These are phyloP conservation scores for Echinochloa phyllopogon DNA, from an alignment of 176 grass and related monocot genomes.

Conservation along the genomic window DNA sequence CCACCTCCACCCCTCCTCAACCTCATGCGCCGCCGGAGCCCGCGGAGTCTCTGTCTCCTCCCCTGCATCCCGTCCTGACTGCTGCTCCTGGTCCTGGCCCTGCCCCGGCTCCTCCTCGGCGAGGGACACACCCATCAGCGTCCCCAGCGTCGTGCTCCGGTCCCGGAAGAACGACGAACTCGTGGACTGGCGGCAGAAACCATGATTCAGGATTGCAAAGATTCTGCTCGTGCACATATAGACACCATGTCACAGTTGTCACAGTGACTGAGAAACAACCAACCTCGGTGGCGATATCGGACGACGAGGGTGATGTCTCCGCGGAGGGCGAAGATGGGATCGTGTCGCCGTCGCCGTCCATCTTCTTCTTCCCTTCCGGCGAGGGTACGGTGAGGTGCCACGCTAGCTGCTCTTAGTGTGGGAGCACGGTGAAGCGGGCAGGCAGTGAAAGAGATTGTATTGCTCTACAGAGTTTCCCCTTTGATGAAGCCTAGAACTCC, in stretches of 20 bases:
- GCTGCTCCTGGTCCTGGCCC: neutral
- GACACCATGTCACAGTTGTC: neutral
- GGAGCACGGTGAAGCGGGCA: neutral
- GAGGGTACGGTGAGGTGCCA: neutral
- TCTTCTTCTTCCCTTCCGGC: conserved; percentile 27
- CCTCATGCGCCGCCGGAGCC: neutral
- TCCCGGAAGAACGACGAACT: conserved; percentile 87
- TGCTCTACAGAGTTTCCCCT: neutral
- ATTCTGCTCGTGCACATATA: neutral
- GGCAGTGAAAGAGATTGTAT: neutral
- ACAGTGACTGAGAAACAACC: too few relatives aligned
- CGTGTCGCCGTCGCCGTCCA: conserved; percentile 57
- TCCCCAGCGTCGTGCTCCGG: conserved; percentile 91
- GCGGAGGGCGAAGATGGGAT: conserved; percentile 73
- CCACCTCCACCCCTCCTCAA: conserved; percentile 26
- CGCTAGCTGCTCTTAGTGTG: neutral
- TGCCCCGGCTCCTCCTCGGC: conserved; percentile 28
- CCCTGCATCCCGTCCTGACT: neutral
- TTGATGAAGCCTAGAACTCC: neutral
- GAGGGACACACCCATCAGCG: conserved; percentile 92
- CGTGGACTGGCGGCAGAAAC: conserved; percentile 68
- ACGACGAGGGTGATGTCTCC: conserved; percentile 78
- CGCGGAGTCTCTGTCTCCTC: conserved; percentile 11
- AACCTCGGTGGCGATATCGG: conserved; percentile 88
- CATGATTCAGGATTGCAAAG: neutral